Percentiles rank a stretch among this genome's conserved stretches.
Conservation (phyloP, 2,329 filamentous ascomycete genomes). For the Westerdykella ornata region DNA sequence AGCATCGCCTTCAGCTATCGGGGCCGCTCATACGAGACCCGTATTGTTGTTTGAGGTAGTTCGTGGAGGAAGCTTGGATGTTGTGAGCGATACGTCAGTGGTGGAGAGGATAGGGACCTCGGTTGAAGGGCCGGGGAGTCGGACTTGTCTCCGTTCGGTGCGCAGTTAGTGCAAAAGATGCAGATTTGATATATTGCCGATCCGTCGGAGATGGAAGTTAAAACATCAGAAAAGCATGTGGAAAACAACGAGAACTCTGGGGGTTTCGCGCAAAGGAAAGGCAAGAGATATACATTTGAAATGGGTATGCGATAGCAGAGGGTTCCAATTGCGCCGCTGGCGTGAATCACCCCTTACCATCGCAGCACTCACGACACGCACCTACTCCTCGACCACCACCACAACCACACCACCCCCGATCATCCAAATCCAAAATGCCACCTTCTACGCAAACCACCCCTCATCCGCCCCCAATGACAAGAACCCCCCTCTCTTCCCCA, state of each 20-base stretch:
- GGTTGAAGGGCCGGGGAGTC: background rate
- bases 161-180: background rate
- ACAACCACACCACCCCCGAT: conserved; percentile 15
- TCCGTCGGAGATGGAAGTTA: too few species aligned
- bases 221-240: too few species aligned
- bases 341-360: too few species aligned
- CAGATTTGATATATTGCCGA: too few species aligned
- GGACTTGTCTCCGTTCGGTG: background rate
- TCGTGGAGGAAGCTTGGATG: too few species aligned
- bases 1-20: conserved; percentile 27
- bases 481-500: conserved; percentile 68
- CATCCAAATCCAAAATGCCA: conserved; percentile 52
- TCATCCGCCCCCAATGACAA: conserved; percentile 25
- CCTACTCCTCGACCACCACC: too few species aligned
- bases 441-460: conserved; percentile 75
- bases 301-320: too few species aligned
- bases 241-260: too few species aligned
- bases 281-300: too few species aligned
- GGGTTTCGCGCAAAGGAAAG: too few species aligned
- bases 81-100: background rate
- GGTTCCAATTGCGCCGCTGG: too few species aligned
- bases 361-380: too few species aligned
- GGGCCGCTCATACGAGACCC: conserved; percentile 8
- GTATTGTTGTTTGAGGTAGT: background rate
- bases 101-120: background rate